Evolutionary conservation across 2,329 filamentous ascomycete species (phyloP).

Genomic region (Chaetomiaceae sp.): DNA sequence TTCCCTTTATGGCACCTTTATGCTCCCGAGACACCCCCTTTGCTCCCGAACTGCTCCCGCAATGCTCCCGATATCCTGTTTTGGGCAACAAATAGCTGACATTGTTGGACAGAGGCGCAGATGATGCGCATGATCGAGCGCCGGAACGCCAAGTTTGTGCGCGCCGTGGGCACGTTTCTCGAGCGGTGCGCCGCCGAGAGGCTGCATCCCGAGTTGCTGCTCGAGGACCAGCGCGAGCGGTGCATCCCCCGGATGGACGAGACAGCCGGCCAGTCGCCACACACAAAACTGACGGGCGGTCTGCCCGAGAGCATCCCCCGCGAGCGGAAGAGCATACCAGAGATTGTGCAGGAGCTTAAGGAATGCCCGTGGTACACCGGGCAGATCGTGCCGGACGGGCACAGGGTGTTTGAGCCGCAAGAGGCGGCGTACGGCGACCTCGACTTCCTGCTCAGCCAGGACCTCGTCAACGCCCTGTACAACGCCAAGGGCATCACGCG

Average conservation of each 20-base stretch:
- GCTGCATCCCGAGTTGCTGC: slow-evolving; percentile 60
- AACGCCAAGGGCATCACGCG: slow-evolving; percentile 82
- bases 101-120: no score
- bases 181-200: slow-evolving; percentile 63
- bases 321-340: slow-evolving; percentile 72
- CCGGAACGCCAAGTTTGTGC: slow-evolving; percentile 76
- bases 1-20: no score
- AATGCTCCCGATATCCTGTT: no score
- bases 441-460: slow-evolving; percentile 80
- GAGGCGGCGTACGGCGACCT: slow-evolving; percentile 77
- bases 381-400: slow-evolving; percentile 90
- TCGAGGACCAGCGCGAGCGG: slow-evolving; percentile 54
- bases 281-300: slow-evolving; percentile 33
- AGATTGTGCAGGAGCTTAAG: slow-evolving; percentile 82
- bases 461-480: slow-evolving; percentile 91
- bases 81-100: no score
- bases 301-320: slow-evolving; percentile 70
- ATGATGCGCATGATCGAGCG: slow-evolving; percentile 87
- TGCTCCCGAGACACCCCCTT: no score
- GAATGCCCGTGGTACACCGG: slow-evolving; percentile 80
- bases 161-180: slow-evolving; percentile 72
- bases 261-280: slow-evolving; percentile 24
- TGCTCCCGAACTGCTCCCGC: no score
- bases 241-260: slow-evolving; percentile 56
- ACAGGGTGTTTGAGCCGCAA: slow-evolving; percentile 85